phyloP scores from a whole-genome alignment of 2,329 filamentous ascomycete species.

The Verticillium klebahnii region DNA sequence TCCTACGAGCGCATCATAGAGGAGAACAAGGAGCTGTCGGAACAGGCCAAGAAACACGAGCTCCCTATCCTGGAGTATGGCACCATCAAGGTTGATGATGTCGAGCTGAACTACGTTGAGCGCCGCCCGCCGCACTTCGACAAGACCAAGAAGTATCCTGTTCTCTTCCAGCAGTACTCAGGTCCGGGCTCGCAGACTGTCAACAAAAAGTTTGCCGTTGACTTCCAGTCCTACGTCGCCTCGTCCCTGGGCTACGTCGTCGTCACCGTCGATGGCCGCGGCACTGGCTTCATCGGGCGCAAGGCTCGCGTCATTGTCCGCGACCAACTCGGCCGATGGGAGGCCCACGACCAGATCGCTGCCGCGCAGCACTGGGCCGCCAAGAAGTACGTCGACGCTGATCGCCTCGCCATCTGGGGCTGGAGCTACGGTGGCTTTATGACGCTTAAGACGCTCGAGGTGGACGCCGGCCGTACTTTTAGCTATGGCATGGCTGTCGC shows the following conservation, averaged over 20 bases:
- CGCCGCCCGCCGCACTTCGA: slow-evolving; percentile 87
- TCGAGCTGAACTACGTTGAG: slow-evolving; percentile 70
- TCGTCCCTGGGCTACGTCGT: slow-evolving; percentile 86
- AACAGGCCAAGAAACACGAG: slow-evolving; percentile 69
- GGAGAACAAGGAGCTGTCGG: slow-evolving; percentile 66
- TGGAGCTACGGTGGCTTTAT: slow-evolving; percentile 98
- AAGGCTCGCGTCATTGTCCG: slow-evolving; percentile 77
- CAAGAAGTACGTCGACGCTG: slow-evolving; percentile 77
- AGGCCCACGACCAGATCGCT: slow-evolving; percentile 86
- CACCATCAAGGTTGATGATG: slow-evolving; percentile 78
- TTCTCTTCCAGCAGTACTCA: slow-evolving; percentile 92
- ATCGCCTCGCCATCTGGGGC: slow-evolving; percentile 89
- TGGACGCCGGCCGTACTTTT: slow-evolving; percentile 84
- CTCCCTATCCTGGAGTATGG: slow-evolving; percentile 79
- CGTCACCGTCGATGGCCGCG: slow-evolving; percentile 88
- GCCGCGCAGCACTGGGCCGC: slow-evolving; percentile 79
- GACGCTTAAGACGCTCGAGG: slow-evolving; percentile 90
- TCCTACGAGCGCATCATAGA: slow-evolving; percentile 70
- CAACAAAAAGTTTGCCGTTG: slow-evolving; percentile 71
- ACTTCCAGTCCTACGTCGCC: slow-evolving; percentile 88
- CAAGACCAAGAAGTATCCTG: slow-evolving; percentile 78
- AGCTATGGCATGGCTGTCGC: slow-evolving; percentile 97
- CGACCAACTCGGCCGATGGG: slow-evolving; percentile 77
- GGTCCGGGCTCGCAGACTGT: slow-evolving; percentile 92
- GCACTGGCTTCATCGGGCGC: slow-evolving; percentile 87